A percentile compares a stretch with the other conserved stretches of the same genome.
Evolutionary conservation across 257 asterid genomes (phyloP).

Genomic region (Orobanche coerulescens): DNA sequence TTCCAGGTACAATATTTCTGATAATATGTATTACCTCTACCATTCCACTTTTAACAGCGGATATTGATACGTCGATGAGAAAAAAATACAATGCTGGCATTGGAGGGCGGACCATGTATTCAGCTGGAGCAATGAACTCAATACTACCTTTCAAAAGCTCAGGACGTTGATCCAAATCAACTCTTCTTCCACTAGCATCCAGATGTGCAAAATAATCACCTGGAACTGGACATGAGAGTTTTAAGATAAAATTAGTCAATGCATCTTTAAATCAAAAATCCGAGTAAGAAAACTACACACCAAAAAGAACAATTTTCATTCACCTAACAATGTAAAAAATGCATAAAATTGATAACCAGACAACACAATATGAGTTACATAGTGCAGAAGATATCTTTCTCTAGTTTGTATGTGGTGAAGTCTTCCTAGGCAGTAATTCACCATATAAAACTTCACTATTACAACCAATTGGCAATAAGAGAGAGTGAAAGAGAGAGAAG

Average conservation of each 20-base stretch:
- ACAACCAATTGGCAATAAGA: background rate
- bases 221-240: conserved; percentile 47
- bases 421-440: background rate
- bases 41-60: conserved; percentile 71
- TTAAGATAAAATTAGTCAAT: conserved; percentile 27
- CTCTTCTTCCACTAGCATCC: conserved; percentile 67
- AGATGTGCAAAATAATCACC: conserved; percentile 73
- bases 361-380: conserved; percentile 8
- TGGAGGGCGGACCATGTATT: conserved; percentile 79
- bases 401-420: too few relatives aligned
- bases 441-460: background rate
- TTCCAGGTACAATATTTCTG: background rate
- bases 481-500: background rate
- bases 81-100: conserved; percentile 70
- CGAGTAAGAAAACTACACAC: background rate
- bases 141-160: conserved; percentile 66
- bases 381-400: too few relatives aligned
- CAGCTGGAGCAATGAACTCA: conserved; percentile 69
- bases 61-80: conserved; percentile 68
- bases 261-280: conserved; percentile 16
- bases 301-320: background rate
- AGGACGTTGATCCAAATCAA: conserved; percentile 70
- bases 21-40: conserved; percentile 50
- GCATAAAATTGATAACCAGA: background rate
- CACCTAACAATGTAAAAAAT: background rate